Evolutionary conservation across 345 rosid species (phyloP).

Genomic region (Citrus cavaleriei): DNA sequence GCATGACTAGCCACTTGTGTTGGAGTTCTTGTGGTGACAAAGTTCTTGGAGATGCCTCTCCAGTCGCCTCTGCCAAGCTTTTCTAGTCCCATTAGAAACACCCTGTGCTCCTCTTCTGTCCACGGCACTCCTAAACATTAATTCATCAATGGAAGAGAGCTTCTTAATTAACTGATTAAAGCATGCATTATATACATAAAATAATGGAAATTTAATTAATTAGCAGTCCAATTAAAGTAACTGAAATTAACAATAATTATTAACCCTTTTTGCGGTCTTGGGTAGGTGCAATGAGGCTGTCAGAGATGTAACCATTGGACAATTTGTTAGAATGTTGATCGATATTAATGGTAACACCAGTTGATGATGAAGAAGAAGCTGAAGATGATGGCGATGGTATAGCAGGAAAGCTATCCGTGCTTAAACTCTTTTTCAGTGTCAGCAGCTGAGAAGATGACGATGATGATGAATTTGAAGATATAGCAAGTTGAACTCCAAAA

Average conservation of each 20-base stretch:
- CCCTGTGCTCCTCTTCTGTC: conserved; percentile 34
- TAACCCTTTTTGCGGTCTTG: conserved; percentile 28
- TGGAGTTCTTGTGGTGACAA: conserved; percentile 36
- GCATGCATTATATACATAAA: too few relatives aligned
- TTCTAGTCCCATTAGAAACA: conserved; percentile 26
- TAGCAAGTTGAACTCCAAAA: conserved; percentile 25
- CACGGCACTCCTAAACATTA: conserved; percentile 25
- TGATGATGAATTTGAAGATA: background rate
- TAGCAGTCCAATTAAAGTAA: background rate
- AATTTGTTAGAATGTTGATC: background rate
- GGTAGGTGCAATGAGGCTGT: conserved; percentile 8
- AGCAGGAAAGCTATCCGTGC: conserved; percentile 16
- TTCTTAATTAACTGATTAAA: too few relatives aligned
- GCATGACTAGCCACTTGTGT: conserved; percentile 43
- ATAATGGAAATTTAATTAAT: too few relatives aligned
- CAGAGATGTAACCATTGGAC: conserved; percentile 20
- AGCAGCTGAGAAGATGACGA: background rate
- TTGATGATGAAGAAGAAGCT: background rate
- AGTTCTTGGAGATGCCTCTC: conserved; percentile 35
- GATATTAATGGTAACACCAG: background rate
- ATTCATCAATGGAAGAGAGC: background rate
- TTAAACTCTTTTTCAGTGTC: conserved; percentile 15
- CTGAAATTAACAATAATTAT: background rate
- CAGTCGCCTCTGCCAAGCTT: conserved; percentile 38
- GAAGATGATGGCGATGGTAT: background rate